phyloP scores from a whole-genome alignment of 257 asterid species.

The Leptodermis oblonga region DNA sequence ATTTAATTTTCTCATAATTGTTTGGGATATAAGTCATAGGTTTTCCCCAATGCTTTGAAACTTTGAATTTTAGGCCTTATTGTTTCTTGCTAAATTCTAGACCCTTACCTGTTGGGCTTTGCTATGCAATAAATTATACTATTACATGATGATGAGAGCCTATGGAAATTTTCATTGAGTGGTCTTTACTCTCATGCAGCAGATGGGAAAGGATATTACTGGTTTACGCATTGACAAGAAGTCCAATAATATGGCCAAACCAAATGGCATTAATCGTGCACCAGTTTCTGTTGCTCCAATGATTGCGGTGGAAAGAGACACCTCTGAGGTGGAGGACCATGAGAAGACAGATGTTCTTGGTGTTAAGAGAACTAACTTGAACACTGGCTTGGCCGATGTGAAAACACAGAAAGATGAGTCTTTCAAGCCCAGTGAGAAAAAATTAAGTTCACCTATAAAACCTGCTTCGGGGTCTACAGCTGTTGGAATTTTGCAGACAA shows the following conservation, averaged over 20 bases:
- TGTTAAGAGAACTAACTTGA: constrained; percentile 49
- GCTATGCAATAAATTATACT: not conserved
- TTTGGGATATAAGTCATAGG: not conserved
- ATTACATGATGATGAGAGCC: not conserved
- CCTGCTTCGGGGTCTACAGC: constrained; percentile 42
- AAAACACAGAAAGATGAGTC: constrained; percentile 46
- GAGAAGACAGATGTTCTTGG: constrained; percentile 58
- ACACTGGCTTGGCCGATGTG: constrained; percentile 31
- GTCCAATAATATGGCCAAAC: constrained; percentile 24
- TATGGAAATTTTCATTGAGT: constrained; percentile 11
- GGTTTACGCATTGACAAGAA: constrained; percentile 42
- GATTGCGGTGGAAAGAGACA: constrained; percentile 32
- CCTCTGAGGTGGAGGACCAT: constrained; percentile 28
- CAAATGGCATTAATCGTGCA: constrained; percentile 36
- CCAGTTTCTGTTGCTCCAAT: constrained; percentile 36
- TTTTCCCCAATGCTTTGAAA: not conserved
- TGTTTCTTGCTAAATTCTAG: not conserved
- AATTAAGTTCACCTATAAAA: constrained; percentile 37
- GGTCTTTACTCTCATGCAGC: constrained; percentile 26
- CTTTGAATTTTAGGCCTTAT: not conserved
- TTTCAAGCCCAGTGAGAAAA: constrained; percentile 45
- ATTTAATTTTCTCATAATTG: not conserved
- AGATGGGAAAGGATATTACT: constrained; percentile 55
- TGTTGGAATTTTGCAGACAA: constrained; percentile 30
- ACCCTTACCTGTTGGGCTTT: not conserved